Percentiles rank a stretch among this genome's conserved stretches.
Evolutionary conservation across 2,329 filamentous ascomycete genomes (phyloP).

Genomic region (Xylariomycetidae sp.): DNA sequence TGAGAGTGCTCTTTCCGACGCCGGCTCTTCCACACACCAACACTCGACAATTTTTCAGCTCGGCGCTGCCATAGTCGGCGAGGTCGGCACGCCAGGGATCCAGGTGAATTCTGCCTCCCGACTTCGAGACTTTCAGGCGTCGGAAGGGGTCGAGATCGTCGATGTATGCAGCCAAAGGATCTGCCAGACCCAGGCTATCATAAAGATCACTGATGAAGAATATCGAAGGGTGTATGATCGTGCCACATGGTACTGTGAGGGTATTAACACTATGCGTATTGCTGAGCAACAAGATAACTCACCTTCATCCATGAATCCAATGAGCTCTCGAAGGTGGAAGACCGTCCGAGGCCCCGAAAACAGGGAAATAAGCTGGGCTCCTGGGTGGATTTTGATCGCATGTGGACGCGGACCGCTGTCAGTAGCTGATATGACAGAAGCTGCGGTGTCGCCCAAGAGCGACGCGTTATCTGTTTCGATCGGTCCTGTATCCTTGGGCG

Average conservation of each 20-base stretch:
- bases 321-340: slow-evolving; percentile 10
- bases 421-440: too few relatives aligned
- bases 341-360: slow-evolving; percentile 12
- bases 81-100: slow-evolving; percentile 16
- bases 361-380: slow-evolving; percentile 10
- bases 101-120: slow-evolving; percentile 9
- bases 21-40: slow-evolving; percentile 23
- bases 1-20: slow-evolving; percentile 23
- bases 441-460: too few relatives aligned
- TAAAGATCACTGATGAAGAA: slow-evolving; percentile 17
- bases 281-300: slow-evolving; percentile 2
- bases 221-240: slow-evolving; percentile 18
- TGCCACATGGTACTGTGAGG: slow-evolving; percentile 14
- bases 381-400: slow-evolving; percentile 14
- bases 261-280: background rate
- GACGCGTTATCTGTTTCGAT: too few relatives aligned
- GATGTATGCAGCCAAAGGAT: slow-evolving; percentile 10
- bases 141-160: slow-evolving; percentile 15
- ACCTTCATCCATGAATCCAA: slow-evolving; percentile 15
- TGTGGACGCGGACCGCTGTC: slow-evolving; percentile 14
- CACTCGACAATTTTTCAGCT: slow-evolving; percentile 17
- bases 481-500: too few relatives aligned
- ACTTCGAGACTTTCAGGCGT: slow-evolving; percentile 1
- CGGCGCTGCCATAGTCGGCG: slow-evolving; percentile 11
- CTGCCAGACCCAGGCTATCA: slow-evolving; percentile 13